Base-by-base conservation (phyloP, 495 filamentous ascomycete genomes). In the Aspergillus biplanus region DNA sequence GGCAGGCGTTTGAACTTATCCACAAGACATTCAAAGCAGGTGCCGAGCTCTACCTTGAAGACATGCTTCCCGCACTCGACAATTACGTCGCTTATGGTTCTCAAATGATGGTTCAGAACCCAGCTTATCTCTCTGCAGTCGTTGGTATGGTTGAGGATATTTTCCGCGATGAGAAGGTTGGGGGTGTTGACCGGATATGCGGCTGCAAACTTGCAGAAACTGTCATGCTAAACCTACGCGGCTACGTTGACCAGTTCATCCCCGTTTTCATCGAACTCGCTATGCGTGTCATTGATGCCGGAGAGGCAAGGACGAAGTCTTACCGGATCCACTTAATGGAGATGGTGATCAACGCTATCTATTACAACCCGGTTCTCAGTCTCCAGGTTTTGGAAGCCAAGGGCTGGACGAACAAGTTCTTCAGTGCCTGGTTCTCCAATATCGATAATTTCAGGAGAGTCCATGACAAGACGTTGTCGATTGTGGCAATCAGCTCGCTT, bases 381-480 rank as follows among this genome's bases (percentile, higher is more conserved):
- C 83, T 99, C 33, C 91, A 92, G 56, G 85, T 96, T 18, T 82
- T 99, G 44, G 95, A 99, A 75, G 73, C 82, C n/a, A 92, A 94
- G 59, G 88, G 86, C 59, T 97, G 92, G 93, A 99, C 95, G n/a
- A 98, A 98, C 77, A 97, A 96, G 78, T 98, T 99, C 77, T 99
- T 99, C 85, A 95, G 89, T 75, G 80, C 92, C 35, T 99, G 95
- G 95, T 99, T 99, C 76, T 89, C 91, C 34, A 97, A 87, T 74
- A 99, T 99, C 76, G 91, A 97, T 63, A 89, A 86, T 73, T 97
- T 99, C 79, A 88, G 87, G 58, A 83, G 95, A 15, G 95, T 99
- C 12, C 95, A 99, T 70, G 95, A 99, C 80, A 99, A 99, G 85
- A 98, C 96, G 80, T 80, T 99, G 37, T 97, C 92, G 35, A 97